phyloP scores from a whole-genome alignment of 108 stramenopile species.

The Seminavis robusta region DNA sequence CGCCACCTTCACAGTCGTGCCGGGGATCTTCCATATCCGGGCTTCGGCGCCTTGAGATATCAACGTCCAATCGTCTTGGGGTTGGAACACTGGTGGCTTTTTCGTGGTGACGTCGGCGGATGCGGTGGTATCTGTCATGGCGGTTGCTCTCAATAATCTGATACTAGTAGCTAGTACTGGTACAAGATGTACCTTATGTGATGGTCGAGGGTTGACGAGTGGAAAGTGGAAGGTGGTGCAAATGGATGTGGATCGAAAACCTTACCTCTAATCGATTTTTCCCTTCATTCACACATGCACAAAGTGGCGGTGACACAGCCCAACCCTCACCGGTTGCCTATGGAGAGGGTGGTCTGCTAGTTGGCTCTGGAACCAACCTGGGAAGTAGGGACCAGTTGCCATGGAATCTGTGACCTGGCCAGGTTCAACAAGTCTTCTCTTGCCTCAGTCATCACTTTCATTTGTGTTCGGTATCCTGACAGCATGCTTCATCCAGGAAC shows the following conservation, averaged over 20 bases:
- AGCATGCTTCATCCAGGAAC: slow-evolving; percentile 35
- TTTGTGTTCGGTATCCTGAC: slow-evolving; percentile 57
- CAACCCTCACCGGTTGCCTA: slow-evolving; percentile 26
- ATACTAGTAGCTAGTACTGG: no score
- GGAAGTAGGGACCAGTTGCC: slow-evolving; percentile 69
- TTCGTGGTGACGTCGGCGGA: no score
- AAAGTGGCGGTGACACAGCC: no score
- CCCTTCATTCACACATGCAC: no score
- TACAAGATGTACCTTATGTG: no score
- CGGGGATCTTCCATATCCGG: slow-evolving; percentile 59
- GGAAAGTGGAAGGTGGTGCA: no score
- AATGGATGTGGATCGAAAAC: no score
- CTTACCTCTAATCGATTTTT: no score
- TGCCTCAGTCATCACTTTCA: slow-evolving; percentile 74
- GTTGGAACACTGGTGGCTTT: no score
- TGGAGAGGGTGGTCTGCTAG: slow-evolving; percentile 57
- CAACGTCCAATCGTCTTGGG: slow-evolving; percentile 44
- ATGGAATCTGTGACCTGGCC: slow-evolving; percentile 82
- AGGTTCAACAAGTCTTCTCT: slow-evolving; percentile 67
- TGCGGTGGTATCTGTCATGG: no score
- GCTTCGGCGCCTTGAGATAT: slow-evolving; percentile 88
- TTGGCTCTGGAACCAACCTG: slow-evolving; percentile 69
- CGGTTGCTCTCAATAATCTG: no score
- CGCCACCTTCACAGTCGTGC: slow-evolving; percentile 7
- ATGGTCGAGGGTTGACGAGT: no score